These are phyloP conservation scores for Lipomyces sp. DNA, from an alignment of 805 yeast species.

Conservation along the genomic window DNA sequence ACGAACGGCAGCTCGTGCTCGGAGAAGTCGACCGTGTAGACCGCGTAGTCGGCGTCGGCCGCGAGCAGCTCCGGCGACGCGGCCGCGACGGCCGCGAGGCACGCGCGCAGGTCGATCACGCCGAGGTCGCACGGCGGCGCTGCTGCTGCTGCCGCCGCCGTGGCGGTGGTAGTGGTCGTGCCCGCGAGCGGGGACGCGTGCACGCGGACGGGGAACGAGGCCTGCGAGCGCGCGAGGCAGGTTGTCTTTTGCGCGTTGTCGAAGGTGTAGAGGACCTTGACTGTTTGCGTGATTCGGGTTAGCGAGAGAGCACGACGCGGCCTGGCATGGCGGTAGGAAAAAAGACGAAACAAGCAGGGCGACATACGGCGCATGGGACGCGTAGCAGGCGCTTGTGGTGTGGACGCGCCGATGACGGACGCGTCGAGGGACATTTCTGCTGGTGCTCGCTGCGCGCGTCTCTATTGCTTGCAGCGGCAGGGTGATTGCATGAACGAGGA, in stretches of 20 bases:
- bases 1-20: conserved; percentile 41
- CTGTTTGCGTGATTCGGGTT: conserved; percentile 5
- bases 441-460: too few species aligned
- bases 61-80: conserved; percentile 41
- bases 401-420: conserved; percentile 1
- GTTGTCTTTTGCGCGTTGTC: conserved; percentile 36
- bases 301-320: too few species aligned
- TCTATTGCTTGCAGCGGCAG: too few species aligned
- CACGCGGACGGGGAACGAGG: conserved; percentile 31
- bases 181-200: conserved; percentile 14
- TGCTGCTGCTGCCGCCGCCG: conserved; percentile 2
- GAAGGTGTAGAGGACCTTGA: conserved; percentile 42
- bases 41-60: conserved; percentile 39
- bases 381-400: conserved; percentile 9
- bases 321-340: neutral
- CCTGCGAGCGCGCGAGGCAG: conserved; percentile 38
- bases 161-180: conserved; percentile 6
- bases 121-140: conserved; percentile 29
- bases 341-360: neutral
- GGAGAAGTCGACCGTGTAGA: conserved; percentile 41
- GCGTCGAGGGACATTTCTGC: conserved; percentile 15
- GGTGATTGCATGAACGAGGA: too few species aligned
- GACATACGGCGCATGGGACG: conserved; percentile 23
- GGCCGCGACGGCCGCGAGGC: conserved; percentile 37
- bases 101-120: conserved; percentile 35